Percentiles rank a stretch among this genome's conserved stretches.
Conservation (phyloP, 2,329 filamentous ascomycete genomes). For the Chrysosphaeria jannelii region DNA sequence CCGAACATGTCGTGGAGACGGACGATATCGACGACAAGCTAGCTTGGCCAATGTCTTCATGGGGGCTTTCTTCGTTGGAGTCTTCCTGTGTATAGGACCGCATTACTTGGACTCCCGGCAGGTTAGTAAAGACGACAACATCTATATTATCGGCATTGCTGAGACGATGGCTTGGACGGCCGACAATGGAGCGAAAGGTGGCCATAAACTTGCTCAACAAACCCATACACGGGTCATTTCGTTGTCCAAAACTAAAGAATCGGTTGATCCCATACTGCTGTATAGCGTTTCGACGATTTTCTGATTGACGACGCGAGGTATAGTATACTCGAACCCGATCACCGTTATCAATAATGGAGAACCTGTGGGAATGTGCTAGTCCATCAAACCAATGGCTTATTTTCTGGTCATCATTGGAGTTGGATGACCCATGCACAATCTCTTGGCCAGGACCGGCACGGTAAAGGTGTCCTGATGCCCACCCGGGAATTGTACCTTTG, state of each 20-base stretch:
- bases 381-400: conserved; percentile 62
- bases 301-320: conserved; percentile 37
- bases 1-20: not conserved
- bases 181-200: conserved; percentile 13
- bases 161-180: conserved; percentile 5
- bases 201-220: conserved; percentile 43
- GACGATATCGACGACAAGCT: not conserved
- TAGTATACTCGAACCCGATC: conserved; percentile 24
- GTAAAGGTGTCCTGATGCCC: conserved; percentile 41
- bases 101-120: conserved; percentile 12
- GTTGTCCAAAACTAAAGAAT: conserved; percentile 36
- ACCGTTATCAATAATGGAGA: conserved; percentile 25
- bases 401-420: too few species aligned
- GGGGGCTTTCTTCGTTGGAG: not conserved
- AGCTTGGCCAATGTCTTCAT: not conserved
- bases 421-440: conserved; percentile 26
- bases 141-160: conserved; percentile 20
- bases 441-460: conserved; percentile 42
- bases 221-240: conserved; percentile 41
- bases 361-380: conserved; percentile 39
- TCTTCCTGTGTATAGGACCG: not conserved
- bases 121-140: conserved; percentile 33
- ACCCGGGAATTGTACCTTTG: conserved; percentile 35
- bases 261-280: conserved; percentile 24
- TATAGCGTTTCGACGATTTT: conserved; percentile 29